phyloP scores from a whole-genome alignment of 805 yeast species.

The Cyberlindnera galapagoensis region DNA sequence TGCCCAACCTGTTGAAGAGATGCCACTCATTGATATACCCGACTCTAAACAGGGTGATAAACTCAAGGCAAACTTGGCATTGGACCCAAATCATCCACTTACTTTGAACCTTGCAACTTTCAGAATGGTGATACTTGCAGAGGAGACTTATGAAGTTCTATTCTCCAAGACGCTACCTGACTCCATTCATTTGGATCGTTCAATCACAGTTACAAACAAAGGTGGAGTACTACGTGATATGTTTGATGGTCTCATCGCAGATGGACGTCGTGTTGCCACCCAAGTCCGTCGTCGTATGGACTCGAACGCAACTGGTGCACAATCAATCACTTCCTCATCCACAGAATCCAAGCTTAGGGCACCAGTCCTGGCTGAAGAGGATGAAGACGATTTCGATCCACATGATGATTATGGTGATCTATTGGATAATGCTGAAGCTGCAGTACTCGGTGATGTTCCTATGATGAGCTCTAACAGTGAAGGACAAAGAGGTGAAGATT shows the following conservation, averaged over 20 bases:
- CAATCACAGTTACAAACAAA: slow-evolving; percentile 37
- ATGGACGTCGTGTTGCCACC: slow-evolving; percentile 86
- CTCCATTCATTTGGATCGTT: slow-evolving; percentile 62
- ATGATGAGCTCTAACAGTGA: slow-evolving; percentile 7
- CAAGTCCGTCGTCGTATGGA: slow-evolving; percentile 88
- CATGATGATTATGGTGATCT: slow-evolving; percentile 37
- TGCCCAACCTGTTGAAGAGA: slow-evolving; percentile 62
- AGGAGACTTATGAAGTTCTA: slow-evolving; percentile 84
- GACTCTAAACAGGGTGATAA: slow-evolving; percentile 23
- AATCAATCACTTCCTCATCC: slow-evolving; percentile 1
- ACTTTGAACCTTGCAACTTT: slow-evolving; percentile 78
- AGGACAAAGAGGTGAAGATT: slow-evolving; percentile 18
- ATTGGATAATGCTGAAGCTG: slow-evolving; percentile 44
- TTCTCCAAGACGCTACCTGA: slow-evolving; percentile 62
- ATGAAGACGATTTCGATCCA: slow-evolving; percentile 46
- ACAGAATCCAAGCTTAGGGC: slow-evolving; percentile 1
- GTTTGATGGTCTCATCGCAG: slow-evolving; percentile 87
- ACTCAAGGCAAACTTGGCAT: slow-evolving; percentile 63
- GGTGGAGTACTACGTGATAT: slow-evolving; percentile 69
- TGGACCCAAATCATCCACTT: slow-evolving; percentile 75
- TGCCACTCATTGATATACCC: slow-evolving; percentile 37
- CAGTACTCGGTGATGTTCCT: slow-evolving; percentile 31
- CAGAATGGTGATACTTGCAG: slow-evolving; percentile 90
- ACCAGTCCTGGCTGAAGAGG: slow-evolving; percentile 24
- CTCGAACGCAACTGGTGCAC: slow-evolving; percentile 37